A percentile compares a stretch with the other conserved stretches of the same genome.
These are phyloP conservation scores for Speleostelium caveatum DNA, from an alignment of 78 protist species.

Conservation along the genomic window DNA sequence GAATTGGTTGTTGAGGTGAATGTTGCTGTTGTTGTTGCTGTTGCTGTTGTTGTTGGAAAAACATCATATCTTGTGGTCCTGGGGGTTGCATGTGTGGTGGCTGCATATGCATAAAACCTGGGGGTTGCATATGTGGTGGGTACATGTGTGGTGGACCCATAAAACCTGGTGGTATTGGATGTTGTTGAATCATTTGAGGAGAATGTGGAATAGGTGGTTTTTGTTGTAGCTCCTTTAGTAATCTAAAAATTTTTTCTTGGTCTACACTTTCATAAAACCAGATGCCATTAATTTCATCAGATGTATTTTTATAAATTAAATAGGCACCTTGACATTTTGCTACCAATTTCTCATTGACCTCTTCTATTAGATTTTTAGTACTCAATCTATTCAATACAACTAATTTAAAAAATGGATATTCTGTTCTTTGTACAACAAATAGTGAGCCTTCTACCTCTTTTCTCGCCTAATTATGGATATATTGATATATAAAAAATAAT, in stretches of 20 bases:
- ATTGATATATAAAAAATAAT: too few relatives aligned
- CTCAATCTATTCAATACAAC: slow-evolving; percentile 59
- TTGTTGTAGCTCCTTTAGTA: slow-evolving; percentile 45
- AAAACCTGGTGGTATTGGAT: slow-evolving; percentile 14
- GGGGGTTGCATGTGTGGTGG: not conserved
- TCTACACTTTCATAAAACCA: slow-evolving; percentile 65
- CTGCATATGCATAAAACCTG: not conserved
- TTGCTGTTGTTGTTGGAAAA: slow-evolving; percentile 19
- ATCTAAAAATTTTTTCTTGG: slow-evolving; percentile 35
- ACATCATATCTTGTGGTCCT: not conserved
- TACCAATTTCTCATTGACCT: slow-evolving; percentile 39
- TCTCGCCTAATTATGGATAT: slow-evolving; percentile 57
- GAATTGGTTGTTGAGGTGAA: slow-evolving; percentile 27
- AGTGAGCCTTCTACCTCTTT: slow-evolving; percentile 71
- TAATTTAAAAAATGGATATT: slow-evolving; percentile 51
- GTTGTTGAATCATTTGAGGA: not conserved
- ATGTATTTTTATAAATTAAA: slow-evolving; percentile 39
- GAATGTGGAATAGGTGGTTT: slow-evolving; percentile 37
- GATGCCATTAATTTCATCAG: slow-evolving; percentile 48
- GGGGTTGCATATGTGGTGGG: not conserved
- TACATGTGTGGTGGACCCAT: not conserved
- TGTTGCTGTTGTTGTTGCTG: slow-evolving; percentile 4
- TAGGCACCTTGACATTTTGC: slow-evolving; percentile 52
- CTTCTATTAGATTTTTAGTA: slow-evolving; percentile 69
- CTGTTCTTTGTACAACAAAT: slow-evolving; percentile 55